These are phyloP conservation scores for Sphagnurus paluster DNA, from an alignment of 1,284 basidiomycete species.

Conservation along the genomic window DNA sequence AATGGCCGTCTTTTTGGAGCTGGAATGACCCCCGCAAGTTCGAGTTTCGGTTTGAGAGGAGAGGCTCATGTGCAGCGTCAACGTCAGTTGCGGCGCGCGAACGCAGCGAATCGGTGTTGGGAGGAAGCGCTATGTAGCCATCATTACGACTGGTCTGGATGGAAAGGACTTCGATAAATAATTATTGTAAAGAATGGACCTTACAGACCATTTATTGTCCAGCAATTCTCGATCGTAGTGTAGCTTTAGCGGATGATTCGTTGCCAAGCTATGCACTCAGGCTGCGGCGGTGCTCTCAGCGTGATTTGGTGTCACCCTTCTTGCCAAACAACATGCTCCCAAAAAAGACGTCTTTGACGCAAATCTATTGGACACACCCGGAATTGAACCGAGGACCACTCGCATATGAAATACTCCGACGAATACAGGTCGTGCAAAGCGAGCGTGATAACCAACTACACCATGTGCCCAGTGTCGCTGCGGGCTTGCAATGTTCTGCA, in stretches of 20 bases:
- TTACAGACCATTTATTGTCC: background rate
- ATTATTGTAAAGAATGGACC: too few relatives aligned
- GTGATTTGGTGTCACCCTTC: too few relatives aligned
- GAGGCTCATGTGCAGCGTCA: conserved; percentile 7
- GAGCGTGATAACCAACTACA: conserved; percentile 20
- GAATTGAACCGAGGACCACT: conserved; percentile 21
- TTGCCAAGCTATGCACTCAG: too few relatives aligned
- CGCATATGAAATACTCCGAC: background rate
- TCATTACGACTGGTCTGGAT: conserved; percentile 12
- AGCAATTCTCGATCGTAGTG: too few relatives aligned
- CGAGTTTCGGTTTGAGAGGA: conserved; percentile 8
- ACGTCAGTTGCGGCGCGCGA: conserved; percentile 5
- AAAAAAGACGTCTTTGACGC: background rate
- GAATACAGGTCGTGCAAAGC: too few relatives aligned
- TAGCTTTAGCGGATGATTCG: too few relatives aligned
- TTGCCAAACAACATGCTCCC: too few relatives aligned
- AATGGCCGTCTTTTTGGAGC: conserved; percentile 36
- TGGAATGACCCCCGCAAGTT: conserved; percentile 31
- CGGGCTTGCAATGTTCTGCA: too few relatives aligned
- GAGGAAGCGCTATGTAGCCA: conserved; percentile 19
- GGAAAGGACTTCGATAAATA: too few relatives aligned
- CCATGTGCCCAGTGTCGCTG: conserved; percentile 13
- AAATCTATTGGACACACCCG: conserved; percentile 16
- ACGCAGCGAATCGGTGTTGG: conserved; percentile 5
- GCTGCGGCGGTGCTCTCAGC: too few relatives aligned